Percentiles rank a stretch among this genome's conserved stretches.
phyloP scores from a whole-genome alignment of 148 eudicot genomes.

The Rhododendron ovatum region DNA sequence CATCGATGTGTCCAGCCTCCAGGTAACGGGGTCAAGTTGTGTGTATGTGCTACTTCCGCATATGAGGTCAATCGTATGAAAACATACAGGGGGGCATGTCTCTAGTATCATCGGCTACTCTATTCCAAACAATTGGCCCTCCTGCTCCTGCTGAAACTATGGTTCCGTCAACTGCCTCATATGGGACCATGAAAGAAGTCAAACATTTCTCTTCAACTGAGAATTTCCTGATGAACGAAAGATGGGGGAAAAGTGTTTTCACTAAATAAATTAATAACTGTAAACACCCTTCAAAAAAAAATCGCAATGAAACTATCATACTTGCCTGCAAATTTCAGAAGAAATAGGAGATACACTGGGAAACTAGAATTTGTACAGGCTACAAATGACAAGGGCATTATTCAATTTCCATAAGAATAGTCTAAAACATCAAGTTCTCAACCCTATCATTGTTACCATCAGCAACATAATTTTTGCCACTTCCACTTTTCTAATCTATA shows the following conservation, averaged over 20 bases:
- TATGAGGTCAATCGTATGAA: no score
- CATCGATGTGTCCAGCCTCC: not conserved
- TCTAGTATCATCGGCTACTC: not conserved
- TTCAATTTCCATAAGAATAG: not conserved
- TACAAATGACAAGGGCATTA: slow-evolving; percentile 1
- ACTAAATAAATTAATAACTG: not conserved
- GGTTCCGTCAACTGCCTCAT: no score
- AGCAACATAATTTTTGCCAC: slow-evolving; percentile 5
- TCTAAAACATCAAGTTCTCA: not conserved
- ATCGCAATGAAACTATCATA: not conserved
- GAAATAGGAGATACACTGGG: not conserved
- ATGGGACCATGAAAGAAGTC: no score
- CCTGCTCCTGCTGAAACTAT: not conserved
- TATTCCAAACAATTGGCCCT: not conserved
- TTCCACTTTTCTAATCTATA: slow-evolving; percentile 7
- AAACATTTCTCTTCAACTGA: not conserved
- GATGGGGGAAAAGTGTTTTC: not conserved
- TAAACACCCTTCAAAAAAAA: not conserved
- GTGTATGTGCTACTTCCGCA: no score
- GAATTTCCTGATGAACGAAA: not conserved
- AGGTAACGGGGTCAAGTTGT: no score
- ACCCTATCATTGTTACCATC: not conserved
- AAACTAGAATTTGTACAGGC: not conserved
- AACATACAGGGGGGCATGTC: not conserved
- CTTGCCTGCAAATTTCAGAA: not conserved